Evolutionary conservation across 179 eudicot species (phyloP).

Genomic region (Beta macrorhiza): DNA sequence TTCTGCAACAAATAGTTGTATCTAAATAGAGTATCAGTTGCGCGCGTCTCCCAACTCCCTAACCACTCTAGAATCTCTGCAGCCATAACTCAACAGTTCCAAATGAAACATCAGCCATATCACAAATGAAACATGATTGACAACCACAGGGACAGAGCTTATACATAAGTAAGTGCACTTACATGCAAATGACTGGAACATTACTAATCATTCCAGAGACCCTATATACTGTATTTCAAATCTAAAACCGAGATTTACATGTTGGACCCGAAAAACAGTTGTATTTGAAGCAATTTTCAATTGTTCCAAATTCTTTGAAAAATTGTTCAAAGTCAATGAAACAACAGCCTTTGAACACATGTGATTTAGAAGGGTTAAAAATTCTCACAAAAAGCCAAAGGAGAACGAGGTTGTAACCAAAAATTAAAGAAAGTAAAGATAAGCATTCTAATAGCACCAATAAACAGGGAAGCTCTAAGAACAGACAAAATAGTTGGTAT

Average conservation of each 20-base stretch:
- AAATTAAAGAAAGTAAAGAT: not conserved
- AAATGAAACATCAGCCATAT: not conserved
- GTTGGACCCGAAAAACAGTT: not conserved
- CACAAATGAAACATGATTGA: not conserved
- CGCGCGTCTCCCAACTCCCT: not conserved
- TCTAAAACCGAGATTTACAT: not conserved
- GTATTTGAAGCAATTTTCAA: not conserved
- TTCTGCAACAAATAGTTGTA: not conserved
- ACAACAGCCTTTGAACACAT: not conserved
- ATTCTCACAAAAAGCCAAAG: not conserved
- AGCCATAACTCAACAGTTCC: not conserved
- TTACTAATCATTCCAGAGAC: not conserved
- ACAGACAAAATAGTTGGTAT: not conserved
- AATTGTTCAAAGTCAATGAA: not conserved
- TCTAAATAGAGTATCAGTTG: slow-evolving; percentile 1
- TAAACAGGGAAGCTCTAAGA: not conserved
- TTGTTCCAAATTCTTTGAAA: not conserved
- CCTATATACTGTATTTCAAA: not conserved
- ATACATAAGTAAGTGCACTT: not conserved
- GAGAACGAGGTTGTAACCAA: not conserved
- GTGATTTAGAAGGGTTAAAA: not conserved
- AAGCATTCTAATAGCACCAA: not conserved
- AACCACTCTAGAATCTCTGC: not conserved
- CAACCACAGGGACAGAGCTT: not conserved
- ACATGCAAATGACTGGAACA: not conserved